Percentiles rank a stretch among this genome's conserved stretches.
Conservation (phyloP, 2,329 filamentous ascomycete species). For the Trichophyton benhamiae region DNA sequence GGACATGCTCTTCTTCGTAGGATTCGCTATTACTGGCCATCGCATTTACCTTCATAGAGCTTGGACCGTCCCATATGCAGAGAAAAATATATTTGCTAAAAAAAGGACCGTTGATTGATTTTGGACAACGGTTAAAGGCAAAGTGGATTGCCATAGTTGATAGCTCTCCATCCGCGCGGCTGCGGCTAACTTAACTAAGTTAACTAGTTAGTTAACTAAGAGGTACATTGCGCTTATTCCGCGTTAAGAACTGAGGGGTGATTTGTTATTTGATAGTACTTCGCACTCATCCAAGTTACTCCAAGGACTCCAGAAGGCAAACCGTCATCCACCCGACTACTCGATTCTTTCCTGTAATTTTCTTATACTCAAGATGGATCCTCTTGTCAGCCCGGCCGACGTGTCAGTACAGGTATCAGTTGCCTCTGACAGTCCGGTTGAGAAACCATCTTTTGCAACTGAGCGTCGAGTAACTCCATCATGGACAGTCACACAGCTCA, state of each 20-base stretch:
- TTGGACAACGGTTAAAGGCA: too few relatives aligned
- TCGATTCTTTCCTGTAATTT: background rate
- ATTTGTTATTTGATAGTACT: too few relatives aligned
- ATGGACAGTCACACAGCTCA: slow-evolving; percentile 77
- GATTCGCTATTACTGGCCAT: slow-evolving; percentile 14
- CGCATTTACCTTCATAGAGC: background rate
- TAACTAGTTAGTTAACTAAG: too few relatives aligned
- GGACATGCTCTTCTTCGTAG: slow-evolving; percentile 82
- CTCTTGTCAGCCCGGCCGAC: slow-evolving; percentile 28
- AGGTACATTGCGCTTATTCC: too few relatives aligned
- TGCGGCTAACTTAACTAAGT: too few relatives aligned
- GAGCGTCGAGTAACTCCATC: slow-evolving; percentile 86
- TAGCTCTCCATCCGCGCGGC: too few relatives aligned
- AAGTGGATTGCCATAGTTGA: too few relatives aligned
- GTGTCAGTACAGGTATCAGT: slow-evolving; percentile 30
- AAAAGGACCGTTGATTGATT: too few relatives aligned
- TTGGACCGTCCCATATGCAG: background rate
- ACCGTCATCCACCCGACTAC: background rate
- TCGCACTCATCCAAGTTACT: too few relatives aligned
- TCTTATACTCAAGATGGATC: slow-evolving; percentile 16
- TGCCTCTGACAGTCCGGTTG: slow-evolving; percentile 13
- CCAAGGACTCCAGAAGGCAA: too few relatives aligned
- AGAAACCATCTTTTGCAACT: slow-evolving; percentile 43
- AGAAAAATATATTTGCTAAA: background rate
- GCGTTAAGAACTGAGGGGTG: too few relatives aligned